Conservation (phyloP, 2,329 filamentous ascomycete species). For the Ophiobolus disseminans region DNA sequence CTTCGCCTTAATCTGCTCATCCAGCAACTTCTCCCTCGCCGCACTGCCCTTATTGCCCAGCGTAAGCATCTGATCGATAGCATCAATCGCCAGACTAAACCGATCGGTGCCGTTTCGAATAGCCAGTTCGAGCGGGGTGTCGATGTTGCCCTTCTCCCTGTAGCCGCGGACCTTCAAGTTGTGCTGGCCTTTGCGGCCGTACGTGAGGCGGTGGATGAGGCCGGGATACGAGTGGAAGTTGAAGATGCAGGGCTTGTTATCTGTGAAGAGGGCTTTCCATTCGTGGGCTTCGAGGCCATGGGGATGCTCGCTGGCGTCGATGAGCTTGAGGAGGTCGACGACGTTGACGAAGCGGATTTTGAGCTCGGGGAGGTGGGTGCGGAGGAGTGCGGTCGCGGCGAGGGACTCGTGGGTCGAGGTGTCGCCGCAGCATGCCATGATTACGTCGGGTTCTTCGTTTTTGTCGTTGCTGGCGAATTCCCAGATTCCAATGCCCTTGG, state of each 20-base stretch:
- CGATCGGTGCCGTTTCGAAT: constrained; percentile 80
- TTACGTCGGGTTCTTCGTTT: constrained; percentile 71
- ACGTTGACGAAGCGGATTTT: constrained; percentile 82
- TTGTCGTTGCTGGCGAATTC: constrained; percentile 76
- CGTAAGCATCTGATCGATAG: constrained; percentile 70
- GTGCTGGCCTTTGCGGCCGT: constrained; percentile 72
- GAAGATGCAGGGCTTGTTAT: constrained; percentile 76
- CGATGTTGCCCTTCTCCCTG: constrained; percentile 84
- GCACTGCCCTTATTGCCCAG: constrained; percentile 69
- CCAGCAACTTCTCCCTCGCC: constrained; percentile 69
- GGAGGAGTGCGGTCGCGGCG: constrained; percentile 75
- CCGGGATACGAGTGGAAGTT: constrained; percentile 87
- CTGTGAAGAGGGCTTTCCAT: constrained; percentile 74
- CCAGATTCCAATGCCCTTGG: constrained; percentile 81
- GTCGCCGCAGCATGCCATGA: constrained; percentile 80
- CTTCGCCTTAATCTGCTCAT: constrained; percentile 68
- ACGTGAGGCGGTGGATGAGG: constrained; percentile 78
- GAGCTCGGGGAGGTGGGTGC: constrained; percentile 73
- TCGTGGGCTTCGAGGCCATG: constrained; percentile 68
- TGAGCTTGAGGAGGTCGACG: constrained; percentile 81
- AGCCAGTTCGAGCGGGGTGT: constrained; percentile 79
- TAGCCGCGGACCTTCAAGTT: constrained; percentile 80
- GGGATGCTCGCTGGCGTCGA: constrained; percentile 72
- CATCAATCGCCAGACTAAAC: constrained; percentile 78
- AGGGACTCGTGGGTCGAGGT: constrained; percentile 76